Evolutionary conservation across 495 filamentous ascomycete species (phyloP).

Genomic region (Trichoderma parareesei): DNA sequence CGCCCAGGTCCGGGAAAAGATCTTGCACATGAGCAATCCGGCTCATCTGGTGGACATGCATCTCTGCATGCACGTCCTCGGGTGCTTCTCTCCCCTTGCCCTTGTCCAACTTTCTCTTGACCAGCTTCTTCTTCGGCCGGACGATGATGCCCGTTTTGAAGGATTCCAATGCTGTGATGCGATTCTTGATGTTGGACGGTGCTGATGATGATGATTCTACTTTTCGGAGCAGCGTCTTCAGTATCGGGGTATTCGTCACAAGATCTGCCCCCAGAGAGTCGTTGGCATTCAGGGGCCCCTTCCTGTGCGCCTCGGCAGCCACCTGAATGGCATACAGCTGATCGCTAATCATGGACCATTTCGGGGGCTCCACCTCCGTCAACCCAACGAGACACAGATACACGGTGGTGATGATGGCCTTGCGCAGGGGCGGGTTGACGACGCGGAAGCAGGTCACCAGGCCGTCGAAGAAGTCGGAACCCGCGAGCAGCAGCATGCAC

Average conservation of each 20-base stretch:
- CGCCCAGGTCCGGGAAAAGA: constrained; percentile 82
- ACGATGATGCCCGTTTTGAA: constrained; percentile 44
- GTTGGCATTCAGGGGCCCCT: constrained; percentile 40
- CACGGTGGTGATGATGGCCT: constrained; percentile 55
- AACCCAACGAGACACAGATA: constrained; percentile 67
- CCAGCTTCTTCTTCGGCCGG: constrained; percentile 48
- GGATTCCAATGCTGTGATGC: constrained; percentile 45
- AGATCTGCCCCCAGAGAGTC: constrained; percentile 53
- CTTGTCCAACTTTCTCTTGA: constrained; percentile 49
- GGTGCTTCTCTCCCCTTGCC: constrained; percentile 53
- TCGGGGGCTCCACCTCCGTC: constrained; percentile 54
- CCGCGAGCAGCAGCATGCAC: constrained; percentile 61
- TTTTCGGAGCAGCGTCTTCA: constrained; percentile 40
- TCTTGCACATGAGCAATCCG: constrained; percentile 84
- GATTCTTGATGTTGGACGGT: constrained; percentile 46
- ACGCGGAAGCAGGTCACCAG: constrained; percentile 57
- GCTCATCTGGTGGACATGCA: constrained; percentile 75
- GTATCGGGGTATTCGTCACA: constrained; percentile 51
- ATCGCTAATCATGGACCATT: constrained; percentile 65
- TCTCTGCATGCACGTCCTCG: constrained; percentile 39
- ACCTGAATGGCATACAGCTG: constrained; percentile 74
- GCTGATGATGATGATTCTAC: constrained; percentile 30
- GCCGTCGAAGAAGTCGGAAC: constrained; percentile 78
- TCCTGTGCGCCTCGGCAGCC: constrained; percentile 49
- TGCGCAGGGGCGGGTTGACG: constrained; percentile 48